A percentile compares a stretch with the other conserved stretches of the same genome.
These are phyloP conservation scores for Nannochloris sp. DNA, from an alignment of 139 green algal genomes.

Conservation along the genomic window DNA sequence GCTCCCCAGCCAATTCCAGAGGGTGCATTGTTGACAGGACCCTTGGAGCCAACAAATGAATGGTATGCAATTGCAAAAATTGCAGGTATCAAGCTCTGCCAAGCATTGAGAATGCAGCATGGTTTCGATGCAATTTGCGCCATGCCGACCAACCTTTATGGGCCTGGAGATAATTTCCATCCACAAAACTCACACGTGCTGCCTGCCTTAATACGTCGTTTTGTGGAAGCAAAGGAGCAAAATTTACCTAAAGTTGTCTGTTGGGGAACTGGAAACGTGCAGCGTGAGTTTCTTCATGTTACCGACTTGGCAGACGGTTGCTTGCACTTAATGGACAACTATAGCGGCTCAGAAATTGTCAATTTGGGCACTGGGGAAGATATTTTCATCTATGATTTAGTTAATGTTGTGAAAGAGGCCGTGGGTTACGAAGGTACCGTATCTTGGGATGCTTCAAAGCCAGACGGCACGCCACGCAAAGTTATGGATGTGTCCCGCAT, in stretches of 20 bases:
- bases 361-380: slow-evolving; percentile 12
- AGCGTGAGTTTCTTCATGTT: slow-evolving; percentile 13
- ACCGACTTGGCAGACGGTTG: slow-evolving; percentile 11
- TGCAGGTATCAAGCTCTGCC: slow-evolving; percentile 42
- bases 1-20: slow-evolving; percentile 35
- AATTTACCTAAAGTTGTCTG: slow-evolving; percentile 37
- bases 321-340: slow-evolving; percentile 5
- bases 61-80: slow-evolving; percentile 45
- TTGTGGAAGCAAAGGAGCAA: slow-evolving; percentile 48
- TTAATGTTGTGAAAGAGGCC: not conserved
- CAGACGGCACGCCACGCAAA: slow-evolving; percentile 17
- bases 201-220: slow-evolving; percentile 56
- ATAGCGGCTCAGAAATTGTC: slow-evolving; percentile 1
- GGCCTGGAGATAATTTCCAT: slow-evolving; percentile 66
- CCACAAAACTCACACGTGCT: slow-evolving; percentile 56
- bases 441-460: slow-evolving; percentile 10
- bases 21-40: slow-evolving; percentile 29
- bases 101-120: slow-evolving; percentile 36
- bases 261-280: slow-evolving; percentile 39
- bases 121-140: slow-evolving; percentile 49
- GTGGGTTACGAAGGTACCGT: slow-evolving; percentile 2
- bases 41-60: slow-evolving; percentile 42
- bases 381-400: slow-evolving; percentile 7
- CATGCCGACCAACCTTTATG: slow-evolving; percentile 72
- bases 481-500: slow-evolving; percentile 8